Conservation (phyloP, 2,329 filamentous ascomycete genomes). For the Xylariales sp. region DNA sequence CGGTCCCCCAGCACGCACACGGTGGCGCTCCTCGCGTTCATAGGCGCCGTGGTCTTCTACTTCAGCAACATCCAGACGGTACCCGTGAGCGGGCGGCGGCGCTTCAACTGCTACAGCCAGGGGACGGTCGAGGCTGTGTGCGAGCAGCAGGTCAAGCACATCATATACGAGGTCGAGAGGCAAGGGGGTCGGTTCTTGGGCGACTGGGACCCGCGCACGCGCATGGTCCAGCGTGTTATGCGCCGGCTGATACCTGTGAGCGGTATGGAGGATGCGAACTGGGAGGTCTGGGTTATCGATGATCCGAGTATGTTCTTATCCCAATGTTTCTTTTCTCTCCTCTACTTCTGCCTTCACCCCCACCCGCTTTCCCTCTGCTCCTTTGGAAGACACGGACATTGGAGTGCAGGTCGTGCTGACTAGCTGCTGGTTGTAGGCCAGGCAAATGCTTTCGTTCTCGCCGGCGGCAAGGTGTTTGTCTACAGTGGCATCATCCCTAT, state of each 20-base stretch:
- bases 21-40: constrained; percentile 34
- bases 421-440: constrained; percentile 29
- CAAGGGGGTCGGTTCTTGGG: constrained; percentile 53
- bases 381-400: too few relatives aligned
- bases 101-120: constrained; percentile 67
- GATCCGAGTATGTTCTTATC: constrained; percentile 39
- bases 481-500: constrained; percentile 69
- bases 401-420: constrained; percentile 3
- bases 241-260: constrained; percentile 61
- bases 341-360: too few relatives aligned
- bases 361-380: too few relatives aligned
- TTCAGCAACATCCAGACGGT: constrained; percentile 67
- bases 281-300: constrained; percentile 75
- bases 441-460: constrained; percentile 73
- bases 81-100: constrained; percentile 64
- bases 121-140: constrained; percentile 49
- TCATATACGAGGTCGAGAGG: constrained; percentile 50
- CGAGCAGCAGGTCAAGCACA: constrained; percentile 49
- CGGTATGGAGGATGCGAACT: constrained; percentile 53
- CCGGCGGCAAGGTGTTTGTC: constrained; percentile 77
- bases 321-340: too few relatives aligned
- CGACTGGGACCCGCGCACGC: constrained; percentile 51
- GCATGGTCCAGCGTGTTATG: constrained; percentile 61
- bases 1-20: constrained; percentile 32
- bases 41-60: constrained; percentile 56